These are phyloP conservation scores for Aspergillus baeticus DNA, from an alignment of 495 filamentous ascomycete species.

Conservation along the genomic window DNA sequence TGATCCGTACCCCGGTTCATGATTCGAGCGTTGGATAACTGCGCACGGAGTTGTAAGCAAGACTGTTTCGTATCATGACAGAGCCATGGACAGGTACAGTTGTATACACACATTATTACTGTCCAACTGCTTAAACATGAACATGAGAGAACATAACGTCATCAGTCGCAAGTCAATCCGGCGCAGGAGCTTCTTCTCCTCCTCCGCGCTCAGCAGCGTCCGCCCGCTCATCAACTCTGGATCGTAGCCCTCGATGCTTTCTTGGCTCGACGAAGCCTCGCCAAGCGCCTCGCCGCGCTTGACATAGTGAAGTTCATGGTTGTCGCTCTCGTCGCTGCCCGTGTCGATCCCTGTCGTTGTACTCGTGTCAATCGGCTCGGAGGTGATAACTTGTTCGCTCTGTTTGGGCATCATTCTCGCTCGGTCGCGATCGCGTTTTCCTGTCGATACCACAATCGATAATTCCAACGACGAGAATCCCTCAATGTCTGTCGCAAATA, in stretches of 20 bases:
- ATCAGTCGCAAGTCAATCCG: conserved; percentile 48
- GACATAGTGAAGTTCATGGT: too few relatives aligned
- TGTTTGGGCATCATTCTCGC: too few relatives aligned
- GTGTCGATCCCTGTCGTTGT: too few relatives aligned
- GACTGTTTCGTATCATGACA: not conserved
- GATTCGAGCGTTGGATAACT: conserved; percentile 43
- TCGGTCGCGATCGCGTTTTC: too few relatives aligned
- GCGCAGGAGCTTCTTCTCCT: conserved; percentile 43
- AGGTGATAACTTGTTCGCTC: too few relatives aligned
- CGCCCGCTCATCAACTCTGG: conserved; percentile 40
- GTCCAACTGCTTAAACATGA: conserved; percentile 45
- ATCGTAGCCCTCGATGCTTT: conserved; percentile 30
- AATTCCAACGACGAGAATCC: too few relatives aligned
- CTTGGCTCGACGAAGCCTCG: too few relatives aligned
- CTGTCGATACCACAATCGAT: too few relatives aligned
- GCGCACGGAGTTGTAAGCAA: not conserved
- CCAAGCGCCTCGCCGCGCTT: too few relatives aligned
- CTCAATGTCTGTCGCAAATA: too few relatives aligned
- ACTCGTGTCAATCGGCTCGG: too few relatives aligned
- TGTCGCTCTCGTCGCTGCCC: too few relatives aligned
- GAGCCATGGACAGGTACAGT: not conserved
- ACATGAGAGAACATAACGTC: conserved; percentile 42
- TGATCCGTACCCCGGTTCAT: conserved; percentile 33
- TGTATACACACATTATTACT: conserved; percentile 31
- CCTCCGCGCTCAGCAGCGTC: conserved; percentile 33